phyloP scores from a whole-genome alignment of 192 early-diverging fungal genomes.

The Coemansia sp. region DNA sequence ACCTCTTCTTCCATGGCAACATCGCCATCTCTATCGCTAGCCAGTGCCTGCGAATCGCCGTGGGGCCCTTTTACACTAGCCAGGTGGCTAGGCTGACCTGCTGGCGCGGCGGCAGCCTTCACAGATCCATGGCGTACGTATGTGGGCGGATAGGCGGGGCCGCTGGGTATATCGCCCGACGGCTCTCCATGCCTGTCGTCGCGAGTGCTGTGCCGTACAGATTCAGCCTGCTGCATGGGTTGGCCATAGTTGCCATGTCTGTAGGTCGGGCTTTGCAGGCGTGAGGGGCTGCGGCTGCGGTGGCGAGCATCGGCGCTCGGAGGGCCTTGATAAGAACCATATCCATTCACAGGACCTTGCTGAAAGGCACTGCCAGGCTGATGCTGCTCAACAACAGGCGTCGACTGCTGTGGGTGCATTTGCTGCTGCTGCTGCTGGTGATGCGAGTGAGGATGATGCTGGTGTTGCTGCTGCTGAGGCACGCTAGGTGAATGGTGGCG shows the following conservation, averaged over 20 bases:
- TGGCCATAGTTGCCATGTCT: constrained; percentile 21
- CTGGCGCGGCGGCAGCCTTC: not conserved
- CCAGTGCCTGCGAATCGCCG: not conserved
- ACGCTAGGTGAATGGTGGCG: constrained; percentile 37
- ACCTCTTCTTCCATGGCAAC: constrained; percentile 32
- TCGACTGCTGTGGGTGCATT: constrained; percentile 15
- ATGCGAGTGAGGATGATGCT: constrained; percentile 10
- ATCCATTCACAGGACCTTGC: constrained; percentile 45
- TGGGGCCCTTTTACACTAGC: not conserved
- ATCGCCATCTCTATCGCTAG: constrained; percentile 39
- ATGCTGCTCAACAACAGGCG: constrained; percentile 17
- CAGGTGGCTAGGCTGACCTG: not conserved
- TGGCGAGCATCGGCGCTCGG: constrained; percentile 8
- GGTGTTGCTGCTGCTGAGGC: constrained; percentile 26
- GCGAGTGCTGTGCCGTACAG: not conserved
- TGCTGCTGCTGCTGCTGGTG: constrained; percentile 14
- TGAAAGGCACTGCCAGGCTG: constrained; percentile 27
- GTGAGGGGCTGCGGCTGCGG: constrained; percentile 39
- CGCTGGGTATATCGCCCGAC: not conserved
- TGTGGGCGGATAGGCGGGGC: not conserved
- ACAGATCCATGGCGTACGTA: constrained; percentile 16
- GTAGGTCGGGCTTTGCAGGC: constrained; percentile 22
- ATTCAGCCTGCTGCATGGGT: constrained; percentile 5
- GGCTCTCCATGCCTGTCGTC: constrained; percentile 16
- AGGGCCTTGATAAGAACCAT: constrained; percentile 20